Conservation (phyloP, 2,329 filamentous ascomycete genomes). For the Talaromyces sp. region DNA sequence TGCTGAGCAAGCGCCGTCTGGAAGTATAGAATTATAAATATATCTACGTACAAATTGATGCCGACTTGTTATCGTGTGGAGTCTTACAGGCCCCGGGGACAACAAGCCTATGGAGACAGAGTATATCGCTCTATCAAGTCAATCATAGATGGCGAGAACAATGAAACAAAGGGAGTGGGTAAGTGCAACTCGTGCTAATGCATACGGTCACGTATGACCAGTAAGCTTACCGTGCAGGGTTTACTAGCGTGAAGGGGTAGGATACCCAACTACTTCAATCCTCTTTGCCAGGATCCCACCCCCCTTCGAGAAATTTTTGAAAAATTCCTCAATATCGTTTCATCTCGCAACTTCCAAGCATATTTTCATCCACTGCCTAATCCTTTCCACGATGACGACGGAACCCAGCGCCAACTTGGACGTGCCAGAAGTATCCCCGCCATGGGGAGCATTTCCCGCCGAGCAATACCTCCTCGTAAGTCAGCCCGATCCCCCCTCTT, state of each 20-base stretch:
- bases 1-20: not conserved
- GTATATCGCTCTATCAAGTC: too few relatives aligned
- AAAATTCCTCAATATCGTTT: not conserved
- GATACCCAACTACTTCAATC: not conserved
- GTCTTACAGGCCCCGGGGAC: too few relatives aligned
- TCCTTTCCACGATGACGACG: not conserved
- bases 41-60: not conserved
- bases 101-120: too few relatives aligned
- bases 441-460: not conserved
- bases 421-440: not conserved
- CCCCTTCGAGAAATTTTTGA: not conserved
- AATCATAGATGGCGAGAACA: too few relatives aligned
- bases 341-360: not conserved
- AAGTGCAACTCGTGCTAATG: too few relatives aligned
- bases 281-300: not conserved
- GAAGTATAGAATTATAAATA: not conserved
- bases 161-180: too few relatives aligned
- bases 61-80: too few relatives aligned
- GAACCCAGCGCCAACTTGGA: not conserved
- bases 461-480: not conserved
- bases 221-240: not conserved
- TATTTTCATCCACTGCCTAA: not conserved
- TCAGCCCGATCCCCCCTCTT: not conserved
- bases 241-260: not conserved
- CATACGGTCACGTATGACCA: not conserved